Conservation (phyloP, 2,329 filamentous ascomycete species). For the Penicillium nordicum region DNA sequence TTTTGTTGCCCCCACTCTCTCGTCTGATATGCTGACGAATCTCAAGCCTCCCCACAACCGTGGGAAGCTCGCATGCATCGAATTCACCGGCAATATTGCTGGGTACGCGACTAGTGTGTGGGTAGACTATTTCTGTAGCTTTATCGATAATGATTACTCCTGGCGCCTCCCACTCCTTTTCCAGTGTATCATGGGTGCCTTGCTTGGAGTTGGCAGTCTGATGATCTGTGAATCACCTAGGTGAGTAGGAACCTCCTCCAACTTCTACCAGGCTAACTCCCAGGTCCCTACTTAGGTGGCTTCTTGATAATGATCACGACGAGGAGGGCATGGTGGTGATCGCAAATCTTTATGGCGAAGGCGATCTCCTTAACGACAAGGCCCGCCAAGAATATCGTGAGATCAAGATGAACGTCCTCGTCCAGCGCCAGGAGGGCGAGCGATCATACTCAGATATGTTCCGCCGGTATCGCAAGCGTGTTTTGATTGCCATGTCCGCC, state of each 20-base stretch:
- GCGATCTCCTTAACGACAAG: slow-evolving; percentile 89
- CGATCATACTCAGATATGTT: slow-evolving; percentile 93
- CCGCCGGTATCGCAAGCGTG: slow-evolving; percentile 80
- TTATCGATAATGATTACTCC: slow-evolving; percentile 76
- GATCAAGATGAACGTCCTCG: slow-evolving; percentile 96
- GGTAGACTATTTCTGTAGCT: slow-evolving; percentile 97
- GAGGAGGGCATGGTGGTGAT: slow-evolving; percentile 98
- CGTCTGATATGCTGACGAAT: slow-evolving; percentile 13
- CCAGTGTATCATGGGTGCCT: slow-evolving; percentile 90
- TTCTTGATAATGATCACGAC: slow-evolving; percentile 95
- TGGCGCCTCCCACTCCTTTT: slow-evolving; percentile 88
- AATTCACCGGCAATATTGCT: slow-evolving; percentile 95
- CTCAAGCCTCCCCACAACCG: slow-evolving; percentile 80
- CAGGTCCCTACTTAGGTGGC: slow-evolving; percentile 63
- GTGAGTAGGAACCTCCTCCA: slow-evolving; percentile 47
- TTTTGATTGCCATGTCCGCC: slow-evolving; percentile 98
- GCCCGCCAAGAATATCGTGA: slow-evolving; percentile 95
- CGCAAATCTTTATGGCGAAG: slow-evolving; percentile 92
- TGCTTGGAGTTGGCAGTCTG: slow-evolving; percentile 81
- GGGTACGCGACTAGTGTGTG: slow-evolving; percentile 96
- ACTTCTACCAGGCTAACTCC: slow-evolving; percentile 23
- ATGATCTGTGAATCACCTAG: slow-evolving; percentile 95
- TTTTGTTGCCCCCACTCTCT: not conserved
- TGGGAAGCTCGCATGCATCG: slow-evolving; percentile 93
- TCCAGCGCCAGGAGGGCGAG: slow-evolving; percentile 92